Evolutionary conservation across 2,329 filamentous ascomycete species (phyloP), one percentile per base, ranked within the genome.

Genomic region (Epichloe gansuensis): DNA sequence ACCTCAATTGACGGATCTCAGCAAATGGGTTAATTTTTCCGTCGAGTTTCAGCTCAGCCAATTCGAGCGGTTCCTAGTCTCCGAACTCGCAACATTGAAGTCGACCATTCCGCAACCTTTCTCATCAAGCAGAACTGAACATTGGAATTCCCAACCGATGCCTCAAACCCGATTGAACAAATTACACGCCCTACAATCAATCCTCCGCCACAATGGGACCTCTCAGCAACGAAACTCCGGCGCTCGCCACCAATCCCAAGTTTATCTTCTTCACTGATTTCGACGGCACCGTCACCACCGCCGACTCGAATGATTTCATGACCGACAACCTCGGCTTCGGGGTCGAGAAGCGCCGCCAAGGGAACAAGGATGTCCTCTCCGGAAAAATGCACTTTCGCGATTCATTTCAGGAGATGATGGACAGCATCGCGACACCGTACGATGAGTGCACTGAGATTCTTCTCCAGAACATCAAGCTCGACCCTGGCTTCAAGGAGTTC

Each of bases 181-280:
- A 27, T 8, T 31, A 2, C 41, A 9, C 44, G n/a, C 5, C 31
- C 12, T 41, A 5, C 42, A 7, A 21, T 35, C 31, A 40, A n/a
- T 17, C 23, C 42, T 21, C 23, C 13, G 43, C 39, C 63, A 69
- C 53, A 50, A 75, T 76, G 72, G 71, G 70, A 51, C 72, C 71
- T 51, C 56, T 64, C 27, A 55, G 61, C 43, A 65, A 61, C 53
- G 66, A 72, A 47, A 76, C 80, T 27, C 79, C 80, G 52, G 80
- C 80, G 44, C 71, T 84, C 66, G 73, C 73, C 61, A 81, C 75
- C 53, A 82, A 85, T 66, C 90, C 90, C 49, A 86, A 89, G 71
- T 87, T 88, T 74, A 90, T 98, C 74, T 96, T 98, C 79, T 97
- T 97, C 75, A 95, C 90, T 60, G 93, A 98, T 72, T 97, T 97